Evolutionary conservation across 176 grass and related monocot species (phyloP).

Genomic region (maize (Zea mays)): DNA sequence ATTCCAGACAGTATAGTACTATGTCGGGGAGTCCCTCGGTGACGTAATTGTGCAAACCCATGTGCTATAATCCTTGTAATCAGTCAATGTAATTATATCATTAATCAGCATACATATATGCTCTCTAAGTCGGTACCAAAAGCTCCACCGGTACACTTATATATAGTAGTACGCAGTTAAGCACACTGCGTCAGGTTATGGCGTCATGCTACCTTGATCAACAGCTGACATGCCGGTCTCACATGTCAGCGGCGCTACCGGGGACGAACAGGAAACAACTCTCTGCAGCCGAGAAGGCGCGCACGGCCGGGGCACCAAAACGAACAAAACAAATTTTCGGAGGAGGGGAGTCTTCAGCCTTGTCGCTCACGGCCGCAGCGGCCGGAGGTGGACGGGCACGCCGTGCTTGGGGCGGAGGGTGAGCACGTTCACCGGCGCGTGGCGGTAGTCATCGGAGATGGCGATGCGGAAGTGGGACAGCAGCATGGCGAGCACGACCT

Average conservation of each 20-base stretch:
- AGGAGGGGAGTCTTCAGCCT: background rate
- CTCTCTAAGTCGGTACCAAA: conserved; percentile 12
- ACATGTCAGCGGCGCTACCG: background rate
- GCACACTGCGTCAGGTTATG: background rate
- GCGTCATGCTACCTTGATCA: background rate
- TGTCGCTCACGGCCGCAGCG: conserved; percentile 35
- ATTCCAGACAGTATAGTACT: background rate
- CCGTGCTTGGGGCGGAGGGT: conserved; percentile 87
- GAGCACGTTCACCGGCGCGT: conserved; percentile 83
- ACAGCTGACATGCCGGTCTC: background rate
- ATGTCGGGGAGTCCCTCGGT: background rate
- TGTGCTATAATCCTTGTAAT: background rate
- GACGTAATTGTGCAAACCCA: background rate
- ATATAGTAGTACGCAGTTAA: background rate
- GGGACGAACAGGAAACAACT: background rate
- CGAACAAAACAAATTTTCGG: background rate
- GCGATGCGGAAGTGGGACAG: conserved; percentile 64
- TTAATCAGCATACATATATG: conserved; percentile 8
- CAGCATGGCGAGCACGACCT: conserved; percentile 81
- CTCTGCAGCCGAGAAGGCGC: conserved; percentile 1
- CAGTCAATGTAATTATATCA: background rate
- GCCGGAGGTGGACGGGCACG: conserved; percentile 65
- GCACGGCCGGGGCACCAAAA: background rate
- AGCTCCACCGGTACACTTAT: background rate
- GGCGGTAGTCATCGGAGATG: conserved; percentile 81